Conservation (phyloP, 2,329 filamentous ascomycete genomes). For the Proliferodiscus dingleyae region DNA sequence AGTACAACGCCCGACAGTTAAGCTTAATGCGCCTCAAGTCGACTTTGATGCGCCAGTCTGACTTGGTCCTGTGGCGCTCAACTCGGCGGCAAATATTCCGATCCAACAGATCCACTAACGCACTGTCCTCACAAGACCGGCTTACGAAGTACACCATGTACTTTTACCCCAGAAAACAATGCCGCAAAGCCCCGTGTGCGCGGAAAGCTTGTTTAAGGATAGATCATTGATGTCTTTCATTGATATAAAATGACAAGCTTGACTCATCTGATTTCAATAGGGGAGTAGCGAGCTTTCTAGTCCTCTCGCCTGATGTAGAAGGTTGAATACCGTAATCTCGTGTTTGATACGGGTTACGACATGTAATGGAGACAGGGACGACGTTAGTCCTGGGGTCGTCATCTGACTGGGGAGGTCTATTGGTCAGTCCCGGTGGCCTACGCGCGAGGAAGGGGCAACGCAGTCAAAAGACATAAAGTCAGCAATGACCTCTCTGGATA, state of each 20-base stretch:
- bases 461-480: constrained; percentile 8
- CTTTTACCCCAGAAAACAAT: neutral
- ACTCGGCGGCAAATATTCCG: constrained; percentile 1
- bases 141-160: neutral
- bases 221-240: neutral
- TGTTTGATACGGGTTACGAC: neutral
- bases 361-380: neutral
- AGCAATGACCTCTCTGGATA: neutral
- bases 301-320: neutral
- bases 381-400: neutral
- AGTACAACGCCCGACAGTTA: neutral
- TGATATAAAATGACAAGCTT: constrained; percentile 1
- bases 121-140: neutral
- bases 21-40: neutral
- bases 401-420: neutral
- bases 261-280: neutral
- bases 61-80: neutral
- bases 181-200: neutral
- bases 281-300: neutral
- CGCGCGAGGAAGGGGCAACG: neutral
- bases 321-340: neutral
- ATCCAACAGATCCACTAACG: neutral
- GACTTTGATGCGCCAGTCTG: neutral
- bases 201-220: neutral
- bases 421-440: neutral